Evolutionary conservation across 495 filamentous ascomycete genomes (phyloP).

Genomic region (Hypoxylon cercidicola): DNA sequence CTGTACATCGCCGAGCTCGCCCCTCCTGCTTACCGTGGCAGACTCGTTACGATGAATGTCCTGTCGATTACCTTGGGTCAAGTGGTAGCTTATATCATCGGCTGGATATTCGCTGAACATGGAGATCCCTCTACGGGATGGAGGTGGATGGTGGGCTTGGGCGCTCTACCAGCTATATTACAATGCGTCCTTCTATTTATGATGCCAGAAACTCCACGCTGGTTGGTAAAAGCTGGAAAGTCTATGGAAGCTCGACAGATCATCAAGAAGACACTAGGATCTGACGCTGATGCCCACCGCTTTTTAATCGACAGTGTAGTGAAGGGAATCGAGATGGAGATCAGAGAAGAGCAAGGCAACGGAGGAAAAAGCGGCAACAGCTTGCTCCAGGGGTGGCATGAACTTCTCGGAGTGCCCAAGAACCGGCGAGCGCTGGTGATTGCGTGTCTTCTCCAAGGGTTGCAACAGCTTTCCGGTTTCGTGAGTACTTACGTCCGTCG

Average conservation of each 20-base stretch:
- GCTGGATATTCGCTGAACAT: slow-evolving; percentile 69
- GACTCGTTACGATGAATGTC: slow-evolving; percentile 78
- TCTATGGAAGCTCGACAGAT: slow-evolving; percentile 68
- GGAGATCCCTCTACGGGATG: slow-evolving; percentile 68
- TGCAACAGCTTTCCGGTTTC: slow-evolving; percentile 94
- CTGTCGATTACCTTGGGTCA: slow-evolving; percentile 89
- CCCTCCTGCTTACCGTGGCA: slow-evolving; percentile 76
- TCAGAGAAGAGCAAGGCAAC: slow-evolving; percentile 70
- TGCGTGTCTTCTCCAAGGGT: slow-evolving; percentile 83
- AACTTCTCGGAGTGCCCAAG: slow-evolving; percentile 67
- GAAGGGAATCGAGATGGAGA: slow-evolving; percentile 73
- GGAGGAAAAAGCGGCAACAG: slow-evolving; percentile 36
- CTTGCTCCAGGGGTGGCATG: slow-evolving; percentile 59
- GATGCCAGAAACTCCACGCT: slow-evolving; percentile 88
- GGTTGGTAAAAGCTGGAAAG: slow-evolving; percentile 77
- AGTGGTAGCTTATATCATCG: slow-evolving; percentile 84
- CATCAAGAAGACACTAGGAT: slow-evolving; percentile 71
- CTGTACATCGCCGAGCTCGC: slow-evolving; percentile 89
- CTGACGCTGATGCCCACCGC: slow-evolving; percentile 52
- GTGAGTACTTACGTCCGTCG: slow-evolving; percentile 54
- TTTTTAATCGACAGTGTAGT: slow-evolving; percentile 65
- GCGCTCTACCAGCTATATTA: slow-evolving; percentile 77
- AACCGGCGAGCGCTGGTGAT: slow-evolving; percentile 84
- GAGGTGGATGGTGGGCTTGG: slow-evolving; percentile 91
- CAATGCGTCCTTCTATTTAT: slow-evolving; percentile 72